Percentiles rank a stretch among this genome's conserved stretches.
Conservation (phyloP, 1,284 basidiomycete genomes). For the Apiotrichum veenhuisii region DNA sequence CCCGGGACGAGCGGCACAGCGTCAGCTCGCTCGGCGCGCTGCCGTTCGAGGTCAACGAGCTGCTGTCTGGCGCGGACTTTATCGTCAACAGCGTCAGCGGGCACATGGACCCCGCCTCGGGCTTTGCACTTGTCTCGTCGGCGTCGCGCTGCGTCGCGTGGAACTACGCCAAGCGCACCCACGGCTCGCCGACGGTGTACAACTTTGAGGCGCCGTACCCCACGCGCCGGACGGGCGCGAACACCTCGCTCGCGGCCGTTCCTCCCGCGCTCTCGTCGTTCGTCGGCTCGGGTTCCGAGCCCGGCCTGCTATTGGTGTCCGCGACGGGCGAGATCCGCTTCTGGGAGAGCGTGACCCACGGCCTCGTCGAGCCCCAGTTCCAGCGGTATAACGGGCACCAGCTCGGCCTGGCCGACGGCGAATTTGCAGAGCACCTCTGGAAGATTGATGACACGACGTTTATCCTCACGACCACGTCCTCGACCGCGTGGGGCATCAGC, state of each 20-base stretch:
- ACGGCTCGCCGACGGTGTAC: constrained; percentile 41
- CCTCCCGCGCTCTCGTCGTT: constrained; percentile 38
- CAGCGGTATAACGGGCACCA: constrained; percentile 30
- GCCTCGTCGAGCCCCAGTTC: constrained; percentile 31
- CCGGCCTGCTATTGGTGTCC: constrained; percentile 48
- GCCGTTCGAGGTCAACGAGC: constrained; percentile 33
- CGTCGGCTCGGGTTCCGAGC: constrained; percentile 42
- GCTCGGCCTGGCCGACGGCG: constrained; percentile 44
- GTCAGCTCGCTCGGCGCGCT: constrained; percentile 29
- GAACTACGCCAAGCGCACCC: constrained; percentile 50
- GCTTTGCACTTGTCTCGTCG: constrained; percentile 48
- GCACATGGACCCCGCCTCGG: constrained; percentile 40
- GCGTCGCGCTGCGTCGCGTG: constrained; percentile 45
- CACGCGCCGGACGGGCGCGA: constrained; percentile 13
- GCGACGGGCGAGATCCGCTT: constrained; percentile 46
- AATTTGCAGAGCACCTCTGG: constrained; percentile 41
- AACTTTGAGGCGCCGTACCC: constrained; percentile 38
- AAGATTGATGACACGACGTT: constrained; percentile 41
- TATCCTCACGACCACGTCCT: constrained; percentile 44
- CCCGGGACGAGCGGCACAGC: constrained; percentile 32
- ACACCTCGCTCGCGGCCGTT: constrained; percentile 24
- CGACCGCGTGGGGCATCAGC: constrained; percentile 40
- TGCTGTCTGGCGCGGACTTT: constrained; percentile 39
- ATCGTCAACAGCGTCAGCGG: constrained; percentile 43
- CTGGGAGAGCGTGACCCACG: constrained; percentile 50